These are phyloP conservation scores for Coelastrella sp. DNA, from an alignment of 139 green algal genomes.

Conservation along the genomic window DNA sequence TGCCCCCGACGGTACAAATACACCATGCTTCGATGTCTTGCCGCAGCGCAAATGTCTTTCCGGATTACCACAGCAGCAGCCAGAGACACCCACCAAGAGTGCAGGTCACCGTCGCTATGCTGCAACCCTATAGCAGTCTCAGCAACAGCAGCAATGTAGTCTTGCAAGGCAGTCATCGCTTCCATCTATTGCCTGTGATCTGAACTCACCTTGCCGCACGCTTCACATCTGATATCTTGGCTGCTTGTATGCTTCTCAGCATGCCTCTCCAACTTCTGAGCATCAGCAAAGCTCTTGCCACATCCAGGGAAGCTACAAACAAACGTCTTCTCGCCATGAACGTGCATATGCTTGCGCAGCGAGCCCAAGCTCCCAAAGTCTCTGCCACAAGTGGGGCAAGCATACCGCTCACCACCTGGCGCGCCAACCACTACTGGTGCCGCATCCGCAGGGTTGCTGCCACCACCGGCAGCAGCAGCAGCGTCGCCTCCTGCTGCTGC, in stretches of 20 bases:
- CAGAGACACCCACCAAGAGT: too few relatives aligned
- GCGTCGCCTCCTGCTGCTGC: not conserved
- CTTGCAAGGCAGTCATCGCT: too few relatives aligned
- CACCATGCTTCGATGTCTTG: too few relatives aligned
- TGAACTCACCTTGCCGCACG: conserved; percentile 38
- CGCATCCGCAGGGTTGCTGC: conserved; percentile 10
- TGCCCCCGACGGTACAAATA: too few relatives aligned
- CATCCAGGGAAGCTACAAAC: conserved; percentile 25
- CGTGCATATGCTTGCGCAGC: conserved; percentile 36
- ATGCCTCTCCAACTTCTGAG: conserved; percentile 20
- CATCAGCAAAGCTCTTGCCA: conserved; percentile 41
- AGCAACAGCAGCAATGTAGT: too few relatives aligned
- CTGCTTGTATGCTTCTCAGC: conserved; percentile 10
- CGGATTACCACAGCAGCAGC: too few relatives aligned
- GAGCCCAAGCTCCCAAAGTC: not conserved
- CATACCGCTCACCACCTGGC: conserved; percentile 7
- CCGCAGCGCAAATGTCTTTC: too few relatives aligned
- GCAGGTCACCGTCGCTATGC: too few relatives aligned
- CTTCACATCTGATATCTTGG: conserved; percentile 25
- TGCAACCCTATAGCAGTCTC: too few relatives aligned
- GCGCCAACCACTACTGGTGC: not conserved
- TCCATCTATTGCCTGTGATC: too few relatives aligned
- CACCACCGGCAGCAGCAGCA: not conserved
- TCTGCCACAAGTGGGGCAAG: conserved; percentile 13
- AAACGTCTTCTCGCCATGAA: conserved; percentile 27